Base-by-base conservation (phyloP, 331 rosid genomes). In the Spiraea crenata region DNA sequence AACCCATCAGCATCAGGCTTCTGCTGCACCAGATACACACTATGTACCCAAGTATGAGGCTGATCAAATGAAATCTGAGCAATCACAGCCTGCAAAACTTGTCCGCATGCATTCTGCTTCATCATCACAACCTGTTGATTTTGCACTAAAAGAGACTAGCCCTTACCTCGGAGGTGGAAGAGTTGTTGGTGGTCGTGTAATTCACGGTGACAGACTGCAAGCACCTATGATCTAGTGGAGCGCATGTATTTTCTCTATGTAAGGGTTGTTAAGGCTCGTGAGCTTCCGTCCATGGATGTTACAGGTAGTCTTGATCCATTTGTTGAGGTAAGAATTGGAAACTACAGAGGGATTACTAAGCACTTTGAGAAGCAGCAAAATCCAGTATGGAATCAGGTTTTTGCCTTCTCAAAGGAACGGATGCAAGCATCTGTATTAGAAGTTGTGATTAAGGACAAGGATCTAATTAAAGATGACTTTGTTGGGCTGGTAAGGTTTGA, bases 101-200 rank as follows among this genome's bases (percentile, higher is more conserved):
- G 89, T 85, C 15, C 90, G 76, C 4, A 75, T 84, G 83, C 79
- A 82, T 57, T 83, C 92, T 11, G 86, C 74, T 3, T 47, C 83
- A 49, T 82, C 90, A 6, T 65, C 79, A 8, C 96, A 89, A 41
- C 89, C 90, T 4, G 87, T 82, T n/a, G 96, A 89, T 54, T 89
- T 65, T 68, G 86, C 92, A 2, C 82, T 89, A 1, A 89, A 87
- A 71, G 92, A 87, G 85, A 89, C 96, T 3, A 89, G 96, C 58
- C 96, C 96, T 13, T 87, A 73, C 72, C 90, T 89, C 1, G 96
- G 96, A 3, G 93, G 93, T 10, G 96, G 93, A 2, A 65, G 74
- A 80, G 90, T 89, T 60, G 90, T 89, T 65, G 88, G 86, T 34
- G 96, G 91, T 12, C 87, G 89, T 45, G 84, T 90, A 6, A 54